Percentiles rank a stretch among this genome's conserved stretches.
Conservation (phyloP, 768 basidiomycete species). For the Russula compacta region DNA sequence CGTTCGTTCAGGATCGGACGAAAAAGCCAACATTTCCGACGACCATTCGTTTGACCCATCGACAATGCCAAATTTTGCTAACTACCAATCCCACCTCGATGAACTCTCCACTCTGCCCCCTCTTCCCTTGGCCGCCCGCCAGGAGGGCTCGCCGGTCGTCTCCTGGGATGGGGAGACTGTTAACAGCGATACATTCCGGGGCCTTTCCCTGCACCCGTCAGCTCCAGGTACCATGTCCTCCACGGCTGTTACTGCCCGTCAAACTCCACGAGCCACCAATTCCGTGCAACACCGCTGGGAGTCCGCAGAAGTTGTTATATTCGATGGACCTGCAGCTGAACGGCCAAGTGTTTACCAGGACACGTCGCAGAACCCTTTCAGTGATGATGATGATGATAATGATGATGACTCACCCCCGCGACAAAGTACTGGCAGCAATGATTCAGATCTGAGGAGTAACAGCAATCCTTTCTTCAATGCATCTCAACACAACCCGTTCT, state of each 20-base stretch:
- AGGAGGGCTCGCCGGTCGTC: neutral
- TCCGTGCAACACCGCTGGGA: slow-evolving; percentile 18
- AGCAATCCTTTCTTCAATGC: slow-evolving; percentile 20
- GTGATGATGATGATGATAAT: slow-evolving; percentile 15
- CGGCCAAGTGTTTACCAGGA: neutral
- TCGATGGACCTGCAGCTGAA: neutral
- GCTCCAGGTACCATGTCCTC: slow-evolving; percentile 14
- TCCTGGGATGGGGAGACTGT: slow-evolving; percentile 12
- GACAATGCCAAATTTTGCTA: slow-evolving; percentile 17
- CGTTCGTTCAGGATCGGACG: slow-evolving; percentile 11
- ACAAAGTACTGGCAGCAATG: neutral
- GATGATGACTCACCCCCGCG: slow-evolving; percentile 2
- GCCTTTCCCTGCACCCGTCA: slow-evolving; percentile 4
- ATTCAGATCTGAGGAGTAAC: neutral
- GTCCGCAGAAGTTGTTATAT: slow-evolving; percentile 19
- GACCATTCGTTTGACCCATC: slow-evolving; percentile 16
- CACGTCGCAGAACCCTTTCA: slow-evolving; percentile 7
- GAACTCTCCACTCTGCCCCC: neutral
- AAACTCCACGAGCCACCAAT: slow-evolving; percentile 15
- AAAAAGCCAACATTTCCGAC: slow-evolving; percentile 11
- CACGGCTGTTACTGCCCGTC: slow-evolving; percentile 7
- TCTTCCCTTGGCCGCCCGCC: slow-evolving; percentile 2
- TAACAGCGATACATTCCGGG: slow-evolving; percentile 6
- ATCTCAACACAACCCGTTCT: slow-evolving; percentile 15
- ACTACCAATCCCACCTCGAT: slow-evolving; percentile 4